phyloP scores from a whole-genome alignment of 768 basidiomycete species.

The Termitomyces sp. region DNA sequence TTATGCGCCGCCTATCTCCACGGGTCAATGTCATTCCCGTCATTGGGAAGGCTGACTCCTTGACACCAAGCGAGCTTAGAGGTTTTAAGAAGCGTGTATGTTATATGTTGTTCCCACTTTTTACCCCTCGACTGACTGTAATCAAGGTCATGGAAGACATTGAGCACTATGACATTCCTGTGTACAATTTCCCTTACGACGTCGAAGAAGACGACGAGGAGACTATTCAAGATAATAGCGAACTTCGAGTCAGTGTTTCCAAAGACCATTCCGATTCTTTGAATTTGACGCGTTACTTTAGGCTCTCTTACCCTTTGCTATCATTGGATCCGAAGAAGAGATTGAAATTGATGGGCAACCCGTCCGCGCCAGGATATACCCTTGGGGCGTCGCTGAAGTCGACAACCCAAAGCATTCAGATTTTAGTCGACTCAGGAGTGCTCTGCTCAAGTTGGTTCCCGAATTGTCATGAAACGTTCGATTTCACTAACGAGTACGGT shows the following conservation, averaged over 20 bases:
- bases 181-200: conserved; percentile 99
- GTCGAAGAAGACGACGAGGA: conserved; percentile 99
- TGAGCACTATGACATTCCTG: conserved; percentile 95
- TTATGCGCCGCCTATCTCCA: conserved; percentile 96
- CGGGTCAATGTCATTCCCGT: conserved; percentile 99
- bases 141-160: conserved; percentile 98
- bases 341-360: conserved; percentile 89
- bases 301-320: conserved; percentile 93
- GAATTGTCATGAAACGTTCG: background rate
- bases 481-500: conserved; percentile 4
- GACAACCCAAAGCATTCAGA: conserved; percentile 99
- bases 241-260: conserved; percentile 66
- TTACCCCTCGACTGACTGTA: background rate
- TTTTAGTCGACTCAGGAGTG: conserved; percentile 88
- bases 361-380: conserved; percentile 91
- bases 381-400: conserved; percentile 98
- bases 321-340: conserved; percentile 97
- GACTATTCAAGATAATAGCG: conserved; percentile 95
- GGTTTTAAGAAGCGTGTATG: conserved; percentile 93
- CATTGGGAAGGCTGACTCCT: conserved; percentile 91
- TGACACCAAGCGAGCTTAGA: conserved; percentile 88
- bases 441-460: conserved; percentile 72
- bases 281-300: conserved; percentile 19
- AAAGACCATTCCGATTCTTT: background rate
- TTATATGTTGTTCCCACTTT: conserved; percentile 3